A percentile compares a stretch with the other conserved stretches of the same genome.
phyloP scores from a whole-genome alignment of 306 rosid species.

The Myrica gale region DNA sequence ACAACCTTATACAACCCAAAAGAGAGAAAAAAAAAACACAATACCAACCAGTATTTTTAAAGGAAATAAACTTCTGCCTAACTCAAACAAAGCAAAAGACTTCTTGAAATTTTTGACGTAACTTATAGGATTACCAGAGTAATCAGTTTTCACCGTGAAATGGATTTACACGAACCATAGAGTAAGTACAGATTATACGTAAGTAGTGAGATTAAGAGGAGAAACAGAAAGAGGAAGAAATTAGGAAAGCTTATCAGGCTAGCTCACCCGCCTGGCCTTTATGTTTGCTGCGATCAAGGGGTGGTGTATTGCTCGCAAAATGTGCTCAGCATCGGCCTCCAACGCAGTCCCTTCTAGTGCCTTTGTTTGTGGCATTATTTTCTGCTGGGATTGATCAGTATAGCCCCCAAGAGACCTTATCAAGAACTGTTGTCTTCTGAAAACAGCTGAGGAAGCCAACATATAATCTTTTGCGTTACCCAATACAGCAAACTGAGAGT shows the following conservation, averaged over 20 bases:
- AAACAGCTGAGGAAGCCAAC: constrained; percentile 58
- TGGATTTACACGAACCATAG: background rate
- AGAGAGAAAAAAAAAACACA: background rate
- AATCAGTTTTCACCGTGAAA: background rate
- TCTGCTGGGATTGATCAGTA: constrained; percentile 27
- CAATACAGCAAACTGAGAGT: constrained; percentile 43
- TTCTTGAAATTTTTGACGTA: background rate
- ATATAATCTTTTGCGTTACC: constrained; percentile 39
- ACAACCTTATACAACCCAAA: constrained; percentile 7
- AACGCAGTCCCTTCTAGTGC: constrained; percentile 26
- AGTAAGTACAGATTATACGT: background rate
- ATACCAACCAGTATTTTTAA: background rate
- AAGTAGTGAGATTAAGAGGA: background rate
- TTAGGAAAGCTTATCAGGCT: background rate
- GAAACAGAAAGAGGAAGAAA: constrained; percentile 3
- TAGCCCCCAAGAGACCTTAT: constrained; percentile 61
- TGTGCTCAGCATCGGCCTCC: constrained; percentile 67
- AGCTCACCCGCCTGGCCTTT: constrained; percentile 87
- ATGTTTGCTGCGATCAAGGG: constrained; percentile 60
- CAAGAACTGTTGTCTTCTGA: constrained; percentile 69
- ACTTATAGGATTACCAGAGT: background rate
- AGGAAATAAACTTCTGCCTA: background rate
- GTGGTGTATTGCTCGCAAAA: constrained; percentile 64
- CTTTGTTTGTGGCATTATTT: constrained; percentile 40
- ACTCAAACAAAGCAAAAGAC: background rate